Base-by-base conservation (phyloP, 73 alveolate genomes). In the Stentor roeselii region DNA sequence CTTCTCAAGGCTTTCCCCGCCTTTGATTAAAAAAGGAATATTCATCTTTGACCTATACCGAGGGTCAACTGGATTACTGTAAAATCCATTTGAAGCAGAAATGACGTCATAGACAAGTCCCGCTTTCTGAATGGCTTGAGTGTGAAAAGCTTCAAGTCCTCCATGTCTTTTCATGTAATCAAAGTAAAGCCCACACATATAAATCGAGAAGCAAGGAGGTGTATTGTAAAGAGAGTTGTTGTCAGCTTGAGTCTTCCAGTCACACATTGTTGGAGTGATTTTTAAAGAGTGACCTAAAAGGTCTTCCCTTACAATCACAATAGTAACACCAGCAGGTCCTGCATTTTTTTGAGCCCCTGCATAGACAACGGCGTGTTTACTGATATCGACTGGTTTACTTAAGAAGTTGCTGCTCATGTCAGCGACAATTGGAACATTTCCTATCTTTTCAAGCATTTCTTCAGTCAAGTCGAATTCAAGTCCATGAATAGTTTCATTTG, bases 401-500 rank as follows among this genome's bases (percentile, higher is more conserved):
- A 60, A 35, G 21, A 83, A 80, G 4, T 75, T 85, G 38, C 90
- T 60, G 36, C 88, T 82, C 90, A 86, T 83, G 60, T 86, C 92
- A 31, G 87, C 36, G 6, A 86, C 92, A 31, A 86, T 27, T 34
- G 38, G 15, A 32, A 31, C 30, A 59, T 35, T 39, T 32, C 41
- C 83, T 35, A 31, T 30, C 32, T 78, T 35, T 0, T 83, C 42
- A 40, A 80, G 92, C 42, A 89, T 91, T 34, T 90, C 97, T 60
- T 89, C 83, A 27, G 82, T 3, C 15, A 35, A 14, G 39, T 83
- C 31, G 1, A 89, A 67, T 82, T 92, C 96, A 37, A 94, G 91
- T 59, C 98, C 98, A 76, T 94, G 88, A 74, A 83, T 59, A 14
- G 84, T 84, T 76, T 93, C 98, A 75, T 91, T 90, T 82, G 83